phyloP scores from a whole-genome alignment of 192 early-diverging fungal species.

The Umbelopsis sp. region DNA sequence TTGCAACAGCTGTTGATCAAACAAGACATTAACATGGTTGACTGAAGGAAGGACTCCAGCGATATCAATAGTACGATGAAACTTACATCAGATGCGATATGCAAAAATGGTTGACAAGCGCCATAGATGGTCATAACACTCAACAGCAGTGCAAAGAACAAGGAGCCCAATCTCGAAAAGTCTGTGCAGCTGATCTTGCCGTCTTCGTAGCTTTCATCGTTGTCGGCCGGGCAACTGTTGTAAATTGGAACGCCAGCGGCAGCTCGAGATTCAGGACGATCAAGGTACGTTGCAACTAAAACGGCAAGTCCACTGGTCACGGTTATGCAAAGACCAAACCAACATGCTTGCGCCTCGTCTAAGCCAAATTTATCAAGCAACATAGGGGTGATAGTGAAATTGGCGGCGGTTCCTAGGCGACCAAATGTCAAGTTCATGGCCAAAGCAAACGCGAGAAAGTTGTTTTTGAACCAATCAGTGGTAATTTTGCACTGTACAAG shows the following conservation, averaged over 20 bases:
- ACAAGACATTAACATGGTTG: not conserved
- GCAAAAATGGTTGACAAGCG: slow-evolving; percentile 62
- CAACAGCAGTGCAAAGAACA: slow-evolving; percentile 51
- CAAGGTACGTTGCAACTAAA: slow-evolving; percentile 43
- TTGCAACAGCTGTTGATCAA: slow-evolving; percentile 48
- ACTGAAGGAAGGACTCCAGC: not conserved
- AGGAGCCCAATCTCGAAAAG: slow-evolving; percentile 28
- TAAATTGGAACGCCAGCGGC: slow-evolving; percentile 35
- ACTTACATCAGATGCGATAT: slow-evolving; percentile 57
- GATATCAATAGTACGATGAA: not conserved
- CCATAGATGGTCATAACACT: slow-evolving; percentile 55
- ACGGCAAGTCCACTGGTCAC: slow-evolving; percentile 45
- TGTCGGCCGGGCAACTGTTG: not conserved
- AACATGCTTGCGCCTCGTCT: slow-evolving; percentile 46
- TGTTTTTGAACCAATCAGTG: slow-evolving; percentile 62
- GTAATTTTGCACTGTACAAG: slow-evolving; percentile 62
- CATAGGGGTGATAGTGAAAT: slow-evolving; percentile 59
- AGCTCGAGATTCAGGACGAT: slow-evolving; percentile 45
- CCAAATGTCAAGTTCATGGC: slow-evolving; percentile 56
- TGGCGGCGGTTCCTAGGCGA: slow-evolving; percentile 56
- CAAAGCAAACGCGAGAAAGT: slow-evolving; percentile 63
- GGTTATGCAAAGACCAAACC: slow-evolving; percentile 56
- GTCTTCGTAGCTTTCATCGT: not conserved
- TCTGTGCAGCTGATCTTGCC: slow-evolving; percentile 21
- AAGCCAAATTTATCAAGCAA: slow-evolving; percentile 39